Evolutionary conservation across 306 rosid species (phyloP), one percentile per base, ranked within the genome.

Genomic region (Cajanus cajan): DNA sequence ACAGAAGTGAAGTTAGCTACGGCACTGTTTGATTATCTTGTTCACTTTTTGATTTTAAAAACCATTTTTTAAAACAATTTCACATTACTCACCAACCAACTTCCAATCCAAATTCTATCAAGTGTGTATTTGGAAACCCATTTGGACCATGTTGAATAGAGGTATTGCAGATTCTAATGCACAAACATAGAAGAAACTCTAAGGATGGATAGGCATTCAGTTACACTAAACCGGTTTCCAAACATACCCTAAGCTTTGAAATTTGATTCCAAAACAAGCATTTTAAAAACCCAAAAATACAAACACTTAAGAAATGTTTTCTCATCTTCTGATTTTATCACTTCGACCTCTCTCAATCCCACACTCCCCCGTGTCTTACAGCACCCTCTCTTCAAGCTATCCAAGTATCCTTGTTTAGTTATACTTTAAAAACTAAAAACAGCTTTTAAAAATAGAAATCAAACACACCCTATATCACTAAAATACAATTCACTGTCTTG

Each of bases 1-100:
- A 67, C 39, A 76, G 14, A 68, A 37, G 47, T 24, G 0, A 28
- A 36, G 37, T 86, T 76, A 76, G 77, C 39, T 79, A 43, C 43
- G 4, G 62, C 0, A 14, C 1, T 19, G 31, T 54, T 48, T 9
- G 31, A 19, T 54, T 18, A 11, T 52, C 28, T 52, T 52, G n/a
- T 52, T 52, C 14, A 19, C 5, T 3, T 52, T 21, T 8, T 18
- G 12, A 8, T 19, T 14, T 52, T 52, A 9, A 19, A 8, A 52
- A 3, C 28, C 4, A 4, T 18, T 52, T n/a, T 19, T 52, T 1
- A 7, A 19, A 19, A 18, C 13, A 18, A 18, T 8, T 52, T 52
- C 59, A 52, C 28, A 18, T 19, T 34, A 19, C 59, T 52, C 59
- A 52, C 24, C 14, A 52, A 19, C n/a, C 11, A 50, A 50, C 6